Conservation (phyloP, 768 basidiomycete genomes). For the Floccularia luteovirens region DNA sequence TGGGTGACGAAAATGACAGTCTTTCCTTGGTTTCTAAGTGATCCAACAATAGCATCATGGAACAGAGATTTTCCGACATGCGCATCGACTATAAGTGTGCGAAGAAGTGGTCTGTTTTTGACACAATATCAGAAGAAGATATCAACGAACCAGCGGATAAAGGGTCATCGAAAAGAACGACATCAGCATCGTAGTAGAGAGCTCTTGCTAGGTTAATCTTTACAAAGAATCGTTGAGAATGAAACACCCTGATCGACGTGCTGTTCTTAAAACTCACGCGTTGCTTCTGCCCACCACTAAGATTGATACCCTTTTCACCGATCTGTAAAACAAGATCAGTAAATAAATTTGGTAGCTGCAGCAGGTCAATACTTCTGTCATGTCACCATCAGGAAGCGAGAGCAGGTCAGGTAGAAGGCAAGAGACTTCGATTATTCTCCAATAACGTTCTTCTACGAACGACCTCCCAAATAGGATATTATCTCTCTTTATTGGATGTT, state of each 20-base stretch:
- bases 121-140: neutral
- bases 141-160: slow-evolving; percentile 45
- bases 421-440: slow-evolving; percentile 50
- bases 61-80: slow-evolving; percentile 70
- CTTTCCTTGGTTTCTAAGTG: slow-evolving; percentile 35
- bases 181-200: slow-evolving; percentile 56
- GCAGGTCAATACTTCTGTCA: slow-evolving; percentile 48
- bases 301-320: slow-evolving; percentile 64
- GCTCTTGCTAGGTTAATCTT: slow-evolving; percentile 67
- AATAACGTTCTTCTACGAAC: slow-evolving; percentile 59
- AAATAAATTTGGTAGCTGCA: neutral
- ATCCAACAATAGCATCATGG: slow-evolving; percentile 50
- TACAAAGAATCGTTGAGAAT: neutral
- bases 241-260: neutral
- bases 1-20: slow-evolving; percentile 84
- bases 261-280: slow-evolving; percentile 22
- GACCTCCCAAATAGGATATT: slow-evolving; percentile 63
- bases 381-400: slow-evolving; percentile 60
- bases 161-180: slow-evolving; percentile 58
- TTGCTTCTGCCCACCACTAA: slow-evolving; percentile 62
- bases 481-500: slow-evolving; percentile 33
- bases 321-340: slow-evolving; percentile 31
- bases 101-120: neutral
- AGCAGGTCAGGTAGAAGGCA: slow-evolving; percentile 59
- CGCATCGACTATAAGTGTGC: slow-evolving; percentile 45